Conservation (phyloP, 192 early-diverging fungal genomes). For the Coemansia sp. region DNA sequence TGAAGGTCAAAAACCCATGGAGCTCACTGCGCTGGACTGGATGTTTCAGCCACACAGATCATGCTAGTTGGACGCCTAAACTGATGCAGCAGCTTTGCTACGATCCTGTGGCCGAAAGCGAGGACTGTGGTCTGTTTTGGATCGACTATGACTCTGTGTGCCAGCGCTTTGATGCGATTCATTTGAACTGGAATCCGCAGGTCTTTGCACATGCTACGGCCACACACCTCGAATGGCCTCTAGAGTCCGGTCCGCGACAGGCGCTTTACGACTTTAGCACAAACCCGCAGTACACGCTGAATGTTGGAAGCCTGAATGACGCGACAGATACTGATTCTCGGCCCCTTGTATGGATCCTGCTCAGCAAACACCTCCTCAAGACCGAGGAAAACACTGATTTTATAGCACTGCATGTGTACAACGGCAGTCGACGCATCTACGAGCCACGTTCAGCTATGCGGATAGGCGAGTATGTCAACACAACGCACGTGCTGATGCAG, state of each 20-base stretch:
- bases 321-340: not conserved
- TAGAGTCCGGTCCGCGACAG: constrained; percentile 44
- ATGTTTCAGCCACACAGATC: constrained; percentile 64
- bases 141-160: constrained; percentile 84
- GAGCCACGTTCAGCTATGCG: constrained; percentile 63
- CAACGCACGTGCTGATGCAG: constrained; percentile 72
- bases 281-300: constrained; percentile 81
- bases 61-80: constrained; percentile 65
- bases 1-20: constrained; percentile 94
- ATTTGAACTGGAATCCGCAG: constrained; percentile 88
- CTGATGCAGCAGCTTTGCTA: constrained; percentile 67
- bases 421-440: constrained; percentile 62
- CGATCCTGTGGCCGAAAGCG: constrained; percentile 64
- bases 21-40: constrained; percentile 86
- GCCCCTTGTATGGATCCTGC: constrained; percentile 67
- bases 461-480: constrained; percentile 84
- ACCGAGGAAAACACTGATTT: constrained; percentile 86
- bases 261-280: constrained; percentile 62
- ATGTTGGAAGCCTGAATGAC: constrained; percentile 54
- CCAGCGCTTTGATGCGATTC: constrained; percentile 76
- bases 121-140: constrained; percentile 87
- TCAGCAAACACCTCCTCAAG: constrained; percentile 79
- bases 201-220: constrained; percentile 65
- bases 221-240: constrained; percentile 57
- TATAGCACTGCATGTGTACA: constrained; percentile 85